Percentiles rank a stretch among this genome's conserved stretches.
Conservation (phyloP, 129 eudicot genomes). For the Heracleum sosnowskyi region DNA sequence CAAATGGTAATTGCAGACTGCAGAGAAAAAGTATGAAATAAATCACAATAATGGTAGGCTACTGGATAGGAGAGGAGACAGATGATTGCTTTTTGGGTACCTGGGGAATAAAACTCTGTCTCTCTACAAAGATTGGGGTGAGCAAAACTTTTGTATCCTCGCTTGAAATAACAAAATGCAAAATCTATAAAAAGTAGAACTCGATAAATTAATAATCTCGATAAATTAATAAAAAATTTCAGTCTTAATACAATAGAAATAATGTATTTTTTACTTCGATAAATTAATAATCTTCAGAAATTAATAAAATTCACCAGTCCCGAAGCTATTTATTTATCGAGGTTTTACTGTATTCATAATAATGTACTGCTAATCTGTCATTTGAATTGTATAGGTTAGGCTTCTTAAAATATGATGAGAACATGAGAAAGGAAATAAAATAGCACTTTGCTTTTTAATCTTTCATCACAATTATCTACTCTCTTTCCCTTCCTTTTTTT, state of each 20-base stretch:
- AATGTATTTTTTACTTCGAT: no score
- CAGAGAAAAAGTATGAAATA: constrained; percentile 16
- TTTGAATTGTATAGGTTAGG: constrained; percentile 24
- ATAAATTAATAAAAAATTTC: no score
- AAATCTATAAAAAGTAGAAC: neutral
- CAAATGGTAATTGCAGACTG: constrained; percentile 30
- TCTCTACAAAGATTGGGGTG: constrained; percentile 32
- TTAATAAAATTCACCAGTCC: no score
- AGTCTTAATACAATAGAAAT: no score
- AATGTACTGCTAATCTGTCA: constrained; percentile 3
- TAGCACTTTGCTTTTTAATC: constrained; percentile 18
- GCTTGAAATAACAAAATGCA: neutral
- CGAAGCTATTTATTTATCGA: no score
- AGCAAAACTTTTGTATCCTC: neutral
- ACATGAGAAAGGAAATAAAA: constrained; percentile 23
- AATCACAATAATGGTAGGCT: constrained; percentile 13
- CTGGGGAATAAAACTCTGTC: constrained; percentile 29
- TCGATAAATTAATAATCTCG: no score
- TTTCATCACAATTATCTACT: constrained; percentile 10
- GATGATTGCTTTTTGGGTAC: constrained; percentile 42
- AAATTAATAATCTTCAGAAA: no score
- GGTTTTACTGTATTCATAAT: no score
- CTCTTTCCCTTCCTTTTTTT: constrained; percentile 16
- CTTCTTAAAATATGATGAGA: constrained; percentile 14
- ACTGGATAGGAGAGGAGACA: constrained; percentile 34